phyloP scores from a whole-genome alignment of 1,139 yeast genomes.

The Oligophagozyma castellii region DNA sequence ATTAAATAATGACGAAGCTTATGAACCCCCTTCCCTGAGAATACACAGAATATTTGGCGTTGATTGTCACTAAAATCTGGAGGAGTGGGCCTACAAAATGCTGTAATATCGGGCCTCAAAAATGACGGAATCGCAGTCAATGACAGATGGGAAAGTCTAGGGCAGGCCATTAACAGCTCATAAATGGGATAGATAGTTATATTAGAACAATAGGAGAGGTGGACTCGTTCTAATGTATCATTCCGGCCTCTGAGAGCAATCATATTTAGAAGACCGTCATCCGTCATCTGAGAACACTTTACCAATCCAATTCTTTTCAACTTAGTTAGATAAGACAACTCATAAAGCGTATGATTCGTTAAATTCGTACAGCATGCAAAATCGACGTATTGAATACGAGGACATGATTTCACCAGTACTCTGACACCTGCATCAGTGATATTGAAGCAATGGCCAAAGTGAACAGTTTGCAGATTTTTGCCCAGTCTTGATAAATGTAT shows the following conservation, averaged over 20 bases:
- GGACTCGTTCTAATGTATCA: slow-evolving; percentile 80
- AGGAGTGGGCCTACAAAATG: slow-evolving; percentile 90
- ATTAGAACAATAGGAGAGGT: slow-evolving; percentile 79
- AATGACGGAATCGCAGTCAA: slow-evolving; percentile 85
- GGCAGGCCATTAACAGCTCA: slow-evolving; percentile 65
- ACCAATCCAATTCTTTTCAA: slow-evolving; percentile 87
- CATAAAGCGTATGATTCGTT: slow-evolving; percentile 73
- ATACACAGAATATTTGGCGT: slow-evolving; percentile 79
- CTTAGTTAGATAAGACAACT: slow-evolving; percentile 64
- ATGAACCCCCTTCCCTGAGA: slow-evolving; percentile 80
- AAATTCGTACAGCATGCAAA: slow-evolving; percentile 88
- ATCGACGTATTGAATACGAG: slow-evolving; percentile 82
- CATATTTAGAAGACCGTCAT: slow-evolving; percentile 68
- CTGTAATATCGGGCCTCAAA: slow-evolving; percentile 71
- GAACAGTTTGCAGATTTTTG: slow-evolving; percentile 74
- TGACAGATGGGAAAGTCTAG: slow-evolving; percentile 74
- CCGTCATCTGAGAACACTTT: slow-evolving; percentile 80
- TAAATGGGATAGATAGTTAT: slow-evolving; percentile 62
- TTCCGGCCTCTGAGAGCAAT: slow-evolving; percentile 59
- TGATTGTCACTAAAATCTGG: slow-evolving; percentile 85
- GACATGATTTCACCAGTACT: slow-evolving; percentile 62
- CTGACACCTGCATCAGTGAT: slow-evolving; percentile 85
- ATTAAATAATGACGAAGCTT: slow-evolving; percentile 52
- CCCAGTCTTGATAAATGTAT: slow-evolving; percentile 63
- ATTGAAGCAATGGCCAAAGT: slow-evolving; percentile 84